These are phyloP conservation scores for Aureobasidium sp. DNA, from an alignment of 2,329 filamentous ascomycete genomes.

Conservation along the genomic window DNA sequence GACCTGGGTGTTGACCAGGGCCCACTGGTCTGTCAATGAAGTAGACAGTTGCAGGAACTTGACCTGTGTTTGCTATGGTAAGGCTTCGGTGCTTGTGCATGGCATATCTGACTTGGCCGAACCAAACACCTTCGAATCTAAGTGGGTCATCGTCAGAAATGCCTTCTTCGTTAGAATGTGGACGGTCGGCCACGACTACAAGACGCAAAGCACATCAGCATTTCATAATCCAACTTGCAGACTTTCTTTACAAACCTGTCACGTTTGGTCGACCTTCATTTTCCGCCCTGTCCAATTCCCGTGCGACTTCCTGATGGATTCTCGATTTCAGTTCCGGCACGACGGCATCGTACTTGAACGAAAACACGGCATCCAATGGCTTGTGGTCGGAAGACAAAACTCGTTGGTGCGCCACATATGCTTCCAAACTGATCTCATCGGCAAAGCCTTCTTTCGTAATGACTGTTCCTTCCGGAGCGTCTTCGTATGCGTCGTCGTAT, in stretches of 20 bases:
- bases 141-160: conserved; percentile 31
- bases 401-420: conserved; percentile 82
- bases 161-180: conserved; percentile 29
- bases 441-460: conserved; percentile 51
- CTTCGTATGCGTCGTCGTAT: conserved; percentile 45
- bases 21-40: conserved; percentile 65
- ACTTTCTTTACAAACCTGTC: conserved; percentile 16
- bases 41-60: conserved; percentile 67
- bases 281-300: conserved; percentile 80
- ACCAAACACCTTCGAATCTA: conserved; percentile 57
- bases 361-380: conserved; percentile 76
- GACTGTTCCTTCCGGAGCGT: conserved; percentile 39
- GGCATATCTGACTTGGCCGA: conserved; percentile 66
- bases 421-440: conserved; percentile 47
- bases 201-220: neutral
- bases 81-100: conserved; percentile 57
- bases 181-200: conserved; percentile 68
- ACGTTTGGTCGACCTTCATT: conserved; percentile 76
- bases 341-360: conserved; percentile 76
- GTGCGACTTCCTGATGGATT: conserved; percentile 77
- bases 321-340: conserved; percentile 76
- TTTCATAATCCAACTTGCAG: neutral
- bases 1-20: conserved; percentile 33
- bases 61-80: conserved; percentile 87
- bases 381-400: conserved; percentile 95